Conservation (phyloP, 441 rosid species). For the Aleurites moluccanus region DNA sequence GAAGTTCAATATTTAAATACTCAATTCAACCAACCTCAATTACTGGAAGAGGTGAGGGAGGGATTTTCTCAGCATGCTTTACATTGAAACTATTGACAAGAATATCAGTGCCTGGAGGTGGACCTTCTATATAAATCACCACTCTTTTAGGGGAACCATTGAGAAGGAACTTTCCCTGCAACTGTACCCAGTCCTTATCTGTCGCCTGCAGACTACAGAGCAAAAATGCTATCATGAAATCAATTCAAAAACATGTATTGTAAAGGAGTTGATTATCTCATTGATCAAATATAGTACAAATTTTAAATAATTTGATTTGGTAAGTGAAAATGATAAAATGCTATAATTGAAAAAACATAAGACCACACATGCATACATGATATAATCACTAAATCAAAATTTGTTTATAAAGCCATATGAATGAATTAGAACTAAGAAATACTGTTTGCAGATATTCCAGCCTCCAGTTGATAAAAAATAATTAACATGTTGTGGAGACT, state of each 20-base stretch:
- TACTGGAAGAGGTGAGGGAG: constrained; percentile 60
- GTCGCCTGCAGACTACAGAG: constrained; percentile 65
- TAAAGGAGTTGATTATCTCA: background rate
- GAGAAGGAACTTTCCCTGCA: constrained; percentile 78
- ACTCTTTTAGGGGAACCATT: constrained; percentile 66
- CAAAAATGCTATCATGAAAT: constrained; percentile 13
- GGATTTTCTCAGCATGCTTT: constrained; percentile 68
- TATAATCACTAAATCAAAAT: background rate
- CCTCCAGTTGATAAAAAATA: background rate
- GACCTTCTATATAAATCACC: constrained; percentile 81
- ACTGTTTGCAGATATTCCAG: background rate
- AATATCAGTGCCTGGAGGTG: constrained; percentile 83
- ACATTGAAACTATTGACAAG: constrained; percentile 61
- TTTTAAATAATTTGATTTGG: background rate
- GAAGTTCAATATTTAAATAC: constrained; percentile 1
- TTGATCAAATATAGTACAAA: background rate
- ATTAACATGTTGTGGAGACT: constrained; percentile 7
- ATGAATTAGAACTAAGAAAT: background rate
- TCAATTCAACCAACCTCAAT: constrained; percentile 53
- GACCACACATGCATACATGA: background rate
- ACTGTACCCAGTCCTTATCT: constrained; percentile 71
- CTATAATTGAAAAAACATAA: background rate
- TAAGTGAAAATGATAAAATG: constrained; percentile 1
- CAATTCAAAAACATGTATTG: background rate
- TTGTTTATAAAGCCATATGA: background rate